phyloP scores from a whole-genome alignment of 2,329 filamentous ascomycete genomes.

The Colletotrichum aenigma region DNA sequence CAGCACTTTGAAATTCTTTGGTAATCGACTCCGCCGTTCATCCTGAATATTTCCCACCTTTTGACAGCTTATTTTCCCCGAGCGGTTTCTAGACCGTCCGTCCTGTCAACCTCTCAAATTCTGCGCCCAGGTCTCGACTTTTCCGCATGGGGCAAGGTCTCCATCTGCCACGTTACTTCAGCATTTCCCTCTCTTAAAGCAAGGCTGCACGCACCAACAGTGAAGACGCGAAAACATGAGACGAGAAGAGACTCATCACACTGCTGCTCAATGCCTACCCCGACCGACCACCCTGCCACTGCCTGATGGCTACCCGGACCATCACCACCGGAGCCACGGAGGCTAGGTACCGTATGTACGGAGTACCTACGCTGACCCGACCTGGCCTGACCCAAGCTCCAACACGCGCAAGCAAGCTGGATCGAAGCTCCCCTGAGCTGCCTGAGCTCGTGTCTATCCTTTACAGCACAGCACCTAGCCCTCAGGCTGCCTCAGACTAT shows the following conservation, averaged over 20 bases:
- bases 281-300: neutral
- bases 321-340: neutral
- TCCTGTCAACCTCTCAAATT: constrained; percentile 13
- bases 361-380: neutral
- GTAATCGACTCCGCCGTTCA: neutral
- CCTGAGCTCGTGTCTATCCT: neutral
- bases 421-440: neutral
- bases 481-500: neutral
- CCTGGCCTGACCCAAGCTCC: constrained; percentile 6
- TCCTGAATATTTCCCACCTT: neutral
- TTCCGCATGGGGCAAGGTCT: constrained; percentile 16
- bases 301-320: neutral
- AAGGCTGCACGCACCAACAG: constrained; percentile 15
- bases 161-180: constrained; percentile 21
- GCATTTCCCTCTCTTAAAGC: constrained; percentile 13
- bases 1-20: neutral
- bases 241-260: constrained; percentile 8
- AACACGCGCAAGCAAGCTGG: neutral
- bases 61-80: neutral
- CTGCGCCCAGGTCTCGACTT: constrained; percentile 1
- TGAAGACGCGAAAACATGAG: constrained; percentile 1
- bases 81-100: neutral
- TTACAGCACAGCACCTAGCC: neutral
- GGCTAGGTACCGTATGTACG: neutral
- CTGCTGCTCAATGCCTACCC: constrained; percentile 12